A percentile compares a stretch with the other conserved stretches of the same genome.
These are phyloP conservation scores for Daldinia childiae DNA, from an alignment of 495 filamentous ascomycete genomes.

Conservation along the genomic window DNA sequence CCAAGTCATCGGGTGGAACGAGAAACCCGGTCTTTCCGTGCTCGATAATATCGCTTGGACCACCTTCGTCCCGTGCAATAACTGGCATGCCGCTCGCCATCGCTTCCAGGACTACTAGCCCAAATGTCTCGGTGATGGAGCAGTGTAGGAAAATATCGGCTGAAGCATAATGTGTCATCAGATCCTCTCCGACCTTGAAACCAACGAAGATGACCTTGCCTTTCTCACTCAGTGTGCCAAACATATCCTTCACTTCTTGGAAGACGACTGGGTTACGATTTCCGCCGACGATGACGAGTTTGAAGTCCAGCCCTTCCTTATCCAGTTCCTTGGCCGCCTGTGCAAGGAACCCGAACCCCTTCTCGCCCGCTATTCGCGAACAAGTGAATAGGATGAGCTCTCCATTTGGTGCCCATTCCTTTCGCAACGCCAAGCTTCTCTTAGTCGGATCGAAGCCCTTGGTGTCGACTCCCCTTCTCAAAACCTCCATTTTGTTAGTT, in stretches of 20 bases:
- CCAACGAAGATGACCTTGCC: conserved; percentile 67
- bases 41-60: conserved; percentile 68
- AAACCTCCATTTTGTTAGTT: conserved; percentile 58
- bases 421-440: conserved; percentile 57
- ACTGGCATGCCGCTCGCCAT: conserved; percentile 73
- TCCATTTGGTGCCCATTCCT: conserved; percentile 61
- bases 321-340: conserved; percentile 58
- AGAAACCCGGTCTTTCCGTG: conserved; percentile 66
- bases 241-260: conserved; percentile 61
- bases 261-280: conserved; percentile 68
- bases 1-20: conserved; percentile 62
- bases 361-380: conserved; percentile 69
- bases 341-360: conserved; percentile 71
- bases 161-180: conserved; percentile 67
- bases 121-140: conserved; percentile 73
- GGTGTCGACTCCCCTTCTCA: conserved; percentile 70
- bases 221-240: conserved; percentile 53
- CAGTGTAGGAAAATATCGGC: conserved; percentile 72
- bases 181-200: conserved; percentile 61
- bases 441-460: conserved; percentile 61
- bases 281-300: conserved; percentile 68
- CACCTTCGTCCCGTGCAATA: conserved; percentile 70
- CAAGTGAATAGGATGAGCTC: conserved; percentile 69
- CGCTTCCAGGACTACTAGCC: conserved; percentile 69
- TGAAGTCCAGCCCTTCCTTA: conserved; percentile 63